Percentiles rank a stretch among this genome's conserved stretches.
Evolutionary conservation across 495 filamentous ascomycete species (phyloP).

Genomic region (Delitschia confertaspora): DNA sequence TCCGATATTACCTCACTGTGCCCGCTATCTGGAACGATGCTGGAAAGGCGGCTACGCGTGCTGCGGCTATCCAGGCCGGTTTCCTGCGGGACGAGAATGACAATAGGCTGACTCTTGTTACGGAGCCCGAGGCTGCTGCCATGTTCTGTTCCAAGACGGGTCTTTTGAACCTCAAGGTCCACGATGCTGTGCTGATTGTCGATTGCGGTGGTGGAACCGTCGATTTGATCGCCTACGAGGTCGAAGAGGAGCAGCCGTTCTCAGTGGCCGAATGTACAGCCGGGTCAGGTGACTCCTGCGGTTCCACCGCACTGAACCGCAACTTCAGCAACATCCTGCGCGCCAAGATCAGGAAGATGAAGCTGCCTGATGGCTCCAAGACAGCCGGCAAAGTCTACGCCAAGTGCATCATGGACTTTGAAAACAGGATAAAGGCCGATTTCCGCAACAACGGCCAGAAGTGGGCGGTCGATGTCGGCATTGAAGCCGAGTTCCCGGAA

Average conservation of each 20-base stretch:
- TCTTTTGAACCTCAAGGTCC: slow-evolving; percentile 62
- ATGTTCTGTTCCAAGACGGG: slow-evolving; percentile 69
- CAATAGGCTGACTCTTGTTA: slow-evolving; percentile 61
- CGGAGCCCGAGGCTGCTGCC: slow-evolving; percentile 63
- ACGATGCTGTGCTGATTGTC: slow-evolving; percentile 66
- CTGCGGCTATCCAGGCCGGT: slow-evolving; percentile 64
- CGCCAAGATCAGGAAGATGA: slow-evolving; percentile 72
- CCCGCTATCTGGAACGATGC: slow-evolving; percentile 73
- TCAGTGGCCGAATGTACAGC: slow-evolving; percentile 67
- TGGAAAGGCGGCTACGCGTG: slow-evolving; percentile 62
- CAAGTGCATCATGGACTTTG: slow-evolving; percentile 75
- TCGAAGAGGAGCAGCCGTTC: slow-evolving; percentile 67
- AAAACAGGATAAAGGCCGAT: slow-evolving; percentile 71
- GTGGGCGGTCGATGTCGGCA: slow-evolving; percentile 69
- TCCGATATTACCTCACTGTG: slow-evolving; percentile 64
- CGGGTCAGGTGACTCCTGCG: slow-evolving; percentile 65
- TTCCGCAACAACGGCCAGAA: slow-evolving; percentile 75
- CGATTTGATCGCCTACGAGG: slow-evolving; percentile 69
- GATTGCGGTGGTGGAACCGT: slow-evolving; percentile 69
- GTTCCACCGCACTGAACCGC: slow-evolving; percentile 63
- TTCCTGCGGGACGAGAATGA: slow-evolving; percentile 69
- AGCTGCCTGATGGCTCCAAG: slow-evolving; percentile 64
- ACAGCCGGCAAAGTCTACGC: slow-evolving; percentile 67
- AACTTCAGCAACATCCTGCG: slow-evolving; percentile 69
- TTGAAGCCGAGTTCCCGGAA: slow-evolving; percentile 68